A percentile compares a stretch with the other conserved stretches of the same genome.
These are phyloP conservation scores for Naegleria lovaniensis DNA, from an alignment of 208 protist species.

Conservation along the genomic window DNA sequence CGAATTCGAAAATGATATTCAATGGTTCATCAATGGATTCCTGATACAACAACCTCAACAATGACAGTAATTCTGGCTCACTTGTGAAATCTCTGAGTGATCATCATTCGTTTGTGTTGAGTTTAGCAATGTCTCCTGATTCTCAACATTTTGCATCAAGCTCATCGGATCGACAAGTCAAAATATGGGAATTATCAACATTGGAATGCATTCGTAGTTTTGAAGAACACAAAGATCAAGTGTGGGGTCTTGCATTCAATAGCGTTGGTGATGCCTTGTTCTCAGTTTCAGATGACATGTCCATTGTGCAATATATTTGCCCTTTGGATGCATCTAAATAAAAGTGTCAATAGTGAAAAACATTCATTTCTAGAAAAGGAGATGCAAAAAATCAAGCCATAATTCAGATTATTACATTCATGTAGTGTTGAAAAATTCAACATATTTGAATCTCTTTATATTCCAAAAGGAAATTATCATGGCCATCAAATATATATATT, in stretches of 20 bases:
- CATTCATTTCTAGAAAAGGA: no score
- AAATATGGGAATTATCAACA: constrained; percentile 25
- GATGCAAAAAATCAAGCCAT: no score
- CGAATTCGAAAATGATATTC: no score
- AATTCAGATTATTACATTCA: no score
- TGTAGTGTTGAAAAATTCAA: no score
- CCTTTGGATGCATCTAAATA: constrained; percentile 13
- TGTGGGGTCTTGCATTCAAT: neutral
- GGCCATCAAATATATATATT: no score
- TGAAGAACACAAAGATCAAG: constrained; percentile 17
- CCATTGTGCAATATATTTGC: neutral
- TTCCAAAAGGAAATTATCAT: no score
- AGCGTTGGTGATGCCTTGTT: neutral
- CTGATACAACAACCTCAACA: no score
- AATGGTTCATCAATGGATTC: no score
- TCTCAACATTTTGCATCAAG: neutral
- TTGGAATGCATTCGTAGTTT: constrained; percentile 27
- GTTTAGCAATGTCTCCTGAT: neutral
- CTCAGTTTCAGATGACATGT: neutral
- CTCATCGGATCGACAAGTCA: neutral
- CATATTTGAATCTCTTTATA: no score
- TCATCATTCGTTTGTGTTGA: constrained; percentile 19
- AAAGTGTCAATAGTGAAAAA: neutral
- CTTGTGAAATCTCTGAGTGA: neutral
- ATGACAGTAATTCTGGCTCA: no score